These are phyloP conservation scores for Boletus speciosus DNA, from an alignment of 768 basidiomycete species.

Conservation along the genomic window DNA sequence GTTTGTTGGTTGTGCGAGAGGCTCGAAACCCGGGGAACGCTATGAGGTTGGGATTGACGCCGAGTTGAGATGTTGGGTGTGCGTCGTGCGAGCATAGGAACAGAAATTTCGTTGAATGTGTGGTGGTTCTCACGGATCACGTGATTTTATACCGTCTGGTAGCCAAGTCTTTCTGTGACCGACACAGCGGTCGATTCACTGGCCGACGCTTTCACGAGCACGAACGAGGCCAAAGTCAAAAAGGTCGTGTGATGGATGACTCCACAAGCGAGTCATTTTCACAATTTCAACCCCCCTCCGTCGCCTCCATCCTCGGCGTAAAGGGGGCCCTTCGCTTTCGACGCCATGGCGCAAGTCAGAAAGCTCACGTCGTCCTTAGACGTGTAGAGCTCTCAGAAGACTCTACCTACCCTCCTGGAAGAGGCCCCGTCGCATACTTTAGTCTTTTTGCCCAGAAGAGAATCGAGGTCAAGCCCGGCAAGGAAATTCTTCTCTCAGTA, in stretches of 20 bases:
- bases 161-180: not conserved
- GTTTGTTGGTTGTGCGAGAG: too few relatives aligned
- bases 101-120: too few relatives aligned
- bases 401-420: slow-evolving; percentile 40
- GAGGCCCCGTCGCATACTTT: slow-evolving; percentile 47
- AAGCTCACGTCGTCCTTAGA: slow-evolving; percentile 64
- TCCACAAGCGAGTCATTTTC: slow-evolving; percentile 37
- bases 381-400: slow-evolving; percentile 53
- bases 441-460: slow-evolving; percentile 66
- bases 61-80: too few relatives aligned
- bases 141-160: slow-evolving; percentile 13
- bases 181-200: not conserved
- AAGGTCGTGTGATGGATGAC: slow-evolving; percentile 32
- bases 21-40: too few relatives aligned
- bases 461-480: slow-evolving; percentile 67
- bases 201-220: slow-evolving; percentile 5
- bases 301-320: slow-evolving; percentile 58
- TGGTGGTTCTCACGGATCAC: slow-evolving; percentile 21
- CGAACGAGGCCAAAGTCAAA: slow-evolving; percentile 12
- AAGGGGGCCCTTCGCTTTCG: slow-evolving; percentile 61
- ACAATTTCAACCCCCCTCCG: slow-evolving; percentile 30
- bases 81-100: too few relatives aligned
- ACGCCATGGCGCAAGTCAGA: slow-evolving; percentile 62
- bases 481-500: slow-evolving; percentile 63
- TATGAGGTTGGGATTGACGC: too few relatives aligned